phyloP scores from a whole-genome alignment of 495 filamentous ascomycete species.

The Lophium mytilinum region DNA sequence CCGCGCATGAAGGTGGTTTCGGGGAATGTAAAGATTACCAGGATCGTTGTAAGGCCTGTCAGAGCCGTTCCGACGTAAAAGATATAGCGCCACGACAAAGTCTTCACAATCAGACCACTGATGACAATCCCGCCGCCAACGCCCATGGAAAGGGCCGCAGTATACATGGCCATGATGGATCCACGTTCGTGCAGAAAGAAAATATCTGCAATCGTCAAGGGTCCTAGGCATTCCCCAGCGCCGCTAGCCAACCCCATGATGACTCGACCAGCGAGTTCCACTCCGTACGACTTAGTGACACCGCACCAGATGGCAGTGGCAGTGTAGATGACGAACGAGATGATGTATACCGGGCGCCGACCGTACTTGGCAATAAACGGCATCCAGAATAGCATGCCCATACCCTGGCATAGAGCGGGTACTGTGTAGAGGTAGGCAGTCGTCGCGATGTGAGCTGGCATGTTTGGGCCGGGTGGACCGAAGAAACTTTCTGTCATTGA shows the following conservation, averaged over 20 bases:
- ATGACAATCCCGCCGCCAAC: conserved; percentile 43
- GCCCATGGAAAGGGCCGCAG: conserved; percentile 40
- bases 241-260: conserved; percentile 45
- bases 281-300: conserved; percentile 37
- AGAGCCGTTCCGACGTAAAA: conserved; percentile 43
- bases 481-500: conserved; percentile 42
- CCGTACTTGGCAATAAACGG: conserved; percentile 49
- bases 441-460: conserved; percentile 36
- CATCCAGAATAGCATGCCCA: conserved; percentile 49
- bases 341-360: conserved; percentile 45
- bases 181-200: conserved; percentile 55
- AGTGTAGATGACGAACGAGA: conserved; percentile 41
- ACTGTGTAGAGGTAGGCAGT: conserved; percentile 47
- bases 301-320: conserved; percentile 40
- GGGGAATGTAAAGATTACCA: conserved; percentile 46
- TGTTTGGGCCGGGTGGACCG: conserved; percentile 26
- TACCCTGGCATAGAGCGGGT: conserved; percentile 43
- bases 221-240: conserved; percentile 46
- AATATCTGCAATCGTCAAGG: conserved; percentile 47
- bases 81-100: conserved; percentile 43
- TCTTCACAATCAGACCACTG: conserved; percentile 43
- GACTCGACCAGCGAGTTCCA: conserved; percentile 40
- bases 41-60: conserved; percentile 37
- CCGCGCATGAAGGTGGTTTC: conserved; percentile 33
- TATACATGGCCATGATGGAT: conserved; percentile 41